Evolutionary conservation across 768 basidiomycete species (phyloP).

Genomic region (Lactarius tabidus): DNA sequence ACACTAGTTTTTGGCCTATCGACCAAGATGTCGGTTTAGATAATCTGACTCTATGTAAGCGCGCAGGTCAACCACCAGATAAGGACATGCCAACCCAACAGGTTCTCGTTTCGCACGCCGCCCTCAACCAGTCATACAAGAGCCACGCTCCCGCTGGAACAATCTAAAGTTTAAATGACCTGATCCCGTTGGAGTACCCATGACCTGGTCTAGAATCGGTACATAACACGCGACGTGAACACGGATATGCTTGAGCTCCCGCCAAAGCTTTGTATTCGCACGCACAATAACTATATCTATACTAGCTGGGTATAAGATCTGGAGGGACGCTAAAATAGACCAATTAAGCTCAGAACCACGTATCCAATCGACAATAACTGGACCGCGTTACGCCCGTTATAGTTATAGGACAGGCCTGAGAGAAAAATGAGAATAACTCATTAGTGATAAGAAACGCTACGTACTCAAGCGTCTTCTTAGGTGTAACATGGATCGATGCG

Average conservation of each 20-base stretch:
- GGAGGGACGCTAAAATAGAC: not conserved
- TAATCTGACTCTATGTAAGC: constrained; percentile 22
- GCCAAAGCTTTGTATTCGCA: not conserved
- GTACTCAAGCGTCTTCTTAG: constrained; percentile 50
- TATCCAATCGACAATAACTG: not conserved
- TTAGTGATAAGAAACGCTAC: constrained; percentile 25
- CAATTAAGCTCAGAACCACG: not conserved
- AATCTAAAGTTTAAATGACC: not conserved
- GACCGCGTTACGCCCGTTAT: no score
- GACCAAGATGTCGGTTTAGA: constrained; percentile 59
- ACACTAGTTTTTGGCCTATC: constrained; percentile 90
- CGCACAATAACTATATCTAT: not conserved
- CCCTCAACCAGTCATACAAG: constrained; percentile 34
- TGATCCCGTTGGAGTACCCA: not conserved
- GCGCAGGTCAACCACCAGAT: constrained; percentile 29
- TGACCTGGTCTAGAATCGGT: not conserved
- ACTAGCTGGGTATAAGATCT: not conserved
- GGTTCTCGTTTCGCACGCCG: constrained; percentile 54
- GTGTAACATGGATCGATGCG: constrained; percentile 67
- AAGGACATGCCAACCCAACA: constrained; percentile 20
- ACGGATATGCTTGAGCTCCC: not conserved
- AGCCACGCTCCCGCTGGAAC: not conserved
- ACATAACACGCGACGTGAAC: not conserved
- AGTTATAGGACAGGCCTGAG: constrained; percentile 9
- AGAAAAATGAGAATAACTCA: not conserved